Evolutionary conservation across 345 rosid genomes (phyloP).

Genomic region (Raphanus sativus): DNA sequence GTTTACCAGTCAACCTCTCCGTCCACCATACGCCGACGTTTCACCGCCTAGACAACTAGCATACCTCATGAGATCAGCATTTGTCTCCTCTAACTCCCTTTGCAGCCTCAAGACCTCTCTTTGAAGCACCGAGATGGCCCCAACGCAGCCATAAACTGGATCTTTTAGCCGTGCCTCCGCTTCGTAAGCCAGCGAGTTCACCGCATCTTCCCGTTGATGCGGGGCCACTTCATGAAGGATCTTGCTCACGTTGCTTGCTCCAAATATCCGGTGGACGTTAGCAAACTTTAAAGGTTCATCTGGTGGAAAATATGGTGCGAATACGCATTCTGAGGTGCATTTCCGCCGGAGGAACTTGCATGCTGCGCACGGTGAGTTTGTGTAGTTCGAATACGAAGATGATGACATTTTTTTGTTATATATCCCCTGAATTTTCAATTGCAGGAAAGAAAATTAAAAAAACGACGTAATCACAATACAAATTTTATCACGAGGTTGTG

Average conservation of each 20-base stretch:
- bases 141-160: constrained; percentile 73
- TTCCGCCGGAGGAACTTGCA: constrained; percentile 67
- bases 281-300: constrained; percentile 69
- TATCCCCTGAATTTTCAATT: constrained; percentile 12
- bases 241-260: constrained; percentile 75
- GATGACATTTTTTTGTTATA: constrained; percentile 32
- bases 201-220: constrained; percentile 65
- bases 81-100: constrained; percentile 63
- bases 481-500: not conserved
- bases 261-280: constrained; percentile 68
- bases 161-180: constrained; percentile 70
- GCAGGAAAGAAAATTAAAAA: not conserved
- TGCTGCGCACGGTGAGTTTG: constrained; percentile 73
- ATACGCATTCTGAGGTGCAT: constrained; percentile 59
- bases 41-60: constrained; percentile 32
- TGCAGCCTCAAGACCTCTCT: constrained; percentile 58
- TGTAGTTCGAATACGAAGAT: constrained; percentile 42
- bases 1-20: constrained; percentile 16
- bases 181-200: constrained; percentile 66
- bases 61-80: constrained; percentile 57
- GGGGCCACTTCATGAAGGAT: constrained; percentile 60
- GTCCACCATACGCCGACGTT: constrained; percentile 36
- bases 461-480: not conserved
- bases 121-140: constrained; percentile 67
- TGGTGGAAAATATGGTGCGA: constrained; percentile 70